Evolutionary conservation across 2,329 filamentous ascomycete species (phyloP).

Genomic region (Microsporum audouinii): DNA sequence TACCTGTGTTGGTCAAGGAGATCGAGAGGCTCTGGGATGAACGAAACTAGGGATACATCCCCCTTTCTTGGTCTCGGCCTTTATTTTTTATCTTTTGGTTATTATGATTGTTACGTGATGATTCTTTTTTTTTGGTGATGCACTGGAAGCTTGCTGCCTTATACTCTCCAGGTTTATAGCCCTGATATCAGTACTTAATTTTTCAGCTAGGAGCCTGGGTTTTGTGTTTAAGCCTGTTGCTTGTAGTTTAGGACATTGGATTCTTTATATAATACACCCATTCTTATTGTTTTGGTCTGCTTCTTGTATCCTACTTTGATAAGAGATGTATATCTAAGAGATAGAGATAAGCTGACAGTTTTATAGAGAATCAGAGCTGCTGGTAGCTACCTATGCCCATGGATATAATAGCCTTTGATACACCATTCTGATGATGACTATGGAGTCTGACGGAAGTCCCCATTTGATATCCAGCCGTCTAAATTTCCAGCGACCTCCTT

Average conservation of each 20-base stretch:
- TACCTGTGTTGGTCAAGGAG: conserved; percentile 57
- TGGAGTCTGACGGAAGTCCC: too few species aligned
- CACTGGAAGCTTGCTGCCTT: neutral
- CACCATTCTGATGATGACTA: too few species aligned
- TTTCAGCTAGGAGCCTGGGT: neutral
- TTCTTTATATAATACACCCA: neutral
- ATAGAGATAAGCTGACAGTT: too few species aligned
- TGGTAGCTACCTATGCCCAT: too few species aligned
- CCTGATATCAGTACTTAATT: neutral
- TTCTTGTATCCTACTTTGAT: neutral
- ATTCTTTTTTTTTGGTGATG: neutral
- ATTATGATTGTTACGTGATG: neutral
- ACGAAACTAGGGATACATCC: conserved; percentile 17
- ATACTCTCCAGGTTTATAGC: neutral
- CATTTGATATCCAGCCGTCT: too few species aligned
- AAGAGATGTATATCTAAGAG: neutral
- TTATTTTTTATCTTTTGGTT: neutral
- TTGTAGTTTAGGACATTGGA: neutral
- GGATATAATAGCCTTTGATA: too few species aligned
- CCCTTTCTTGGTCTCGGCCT: neutral
- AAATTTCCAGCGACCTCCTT: too few species aligned
- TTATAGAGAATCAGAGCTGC: too few species aligned
- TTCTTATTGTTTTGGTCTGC: neutral
- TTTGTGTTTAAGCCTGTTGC: neutral
- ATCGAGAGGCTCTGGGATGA: conserved; percentile 57